Base-by-base conservation (phyloP, 202 grass and related monocot species). In the Zizania palustris region DNA sequence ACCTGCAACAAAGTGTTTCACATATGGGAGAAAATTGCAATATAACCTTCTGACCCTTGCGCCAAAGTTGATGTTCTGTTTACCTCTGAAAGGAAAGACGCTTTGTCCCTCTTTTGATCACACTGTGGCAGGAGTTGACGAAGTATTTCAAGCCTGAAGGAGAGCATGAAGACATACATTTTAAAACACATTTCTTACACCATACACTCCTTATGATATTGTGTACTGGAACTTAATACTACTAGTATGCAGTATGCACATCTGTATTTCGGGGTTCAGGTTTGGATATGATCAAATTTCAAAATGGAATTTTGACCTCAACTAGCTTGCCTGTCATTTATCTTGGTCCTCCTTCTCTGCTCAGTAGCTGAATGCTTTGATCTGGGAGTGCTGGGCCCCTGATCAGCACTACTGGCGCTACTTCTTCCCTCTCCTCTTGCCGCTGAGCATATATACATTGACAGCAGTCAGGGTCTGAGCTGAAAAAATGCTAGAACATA, bases 81-180 rank as follows among this genome's bases (percentile, higher is more conserved):
- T 68, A 93, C 96, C 96, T 99, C 96, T 7, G 92, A 58, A 85
- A 99, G 96, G 77, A 96, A 96, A 84, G 96, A 99, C n/a, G 96
- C 92, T 80, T 99, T 99, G 51, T 99, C 96, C 76, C 89, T 88
- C 81, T 93, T 99, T 86, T 96, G 96, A 84, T 93, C 92, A 45
- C 78, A 85, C 21, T 96, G 88, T 6, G 96, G 96, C 42, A 99
- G 79, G 62, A 99, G 87, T 16, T 96, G 89, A 57, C 92, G 93
- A 59, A 99, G 87, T 64, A 93, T 77, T 74, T 96, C 85, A 79
- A 99, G 89, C 82, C 96, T 99, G 84, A 82, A 88, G 13, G 14
- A 62, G 48, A 80, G 14, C 72, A 74, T 12, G 43, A 14, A 14
- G 2, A 71, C 5, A 74, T 42, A 42, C 41, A 5, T 68, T 6